Evolutionary conservation across 257 asterid genomes (phyloP).

Genomic region (Solanum chilense): DNA sequence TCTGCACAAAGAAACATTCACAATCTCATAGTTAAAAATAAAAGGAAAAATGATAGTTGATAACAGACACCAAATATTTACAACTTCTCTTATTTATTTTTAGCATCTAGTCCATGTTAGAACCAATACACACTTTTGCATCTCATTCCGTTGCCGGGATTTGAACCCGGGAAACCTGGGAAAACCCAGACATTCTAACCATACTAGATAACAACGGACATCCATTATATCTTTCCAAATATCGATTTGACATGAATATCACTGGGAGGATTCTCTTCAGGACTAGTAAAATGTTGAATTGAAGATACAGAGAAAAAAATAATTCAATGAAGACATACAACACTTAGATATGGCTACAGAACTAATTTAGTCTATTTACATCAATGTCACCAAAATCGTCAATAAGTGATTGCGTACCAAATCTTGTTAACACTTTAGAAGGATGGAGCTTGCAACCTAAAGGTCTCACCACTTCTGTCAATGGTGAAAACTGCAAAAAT

Average conservation of each 20-base stretch:
- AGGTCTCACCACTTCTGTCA: not conserved
- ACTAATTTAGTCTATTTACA: not conserved
- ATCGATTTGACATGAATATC: not conserved
- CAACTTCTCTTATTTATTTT: not conserved
- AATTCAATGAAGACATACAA: not conserved
- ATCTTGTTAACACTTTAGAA: not conserved
- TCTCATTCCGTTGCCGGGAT: constrained; percentile 30
- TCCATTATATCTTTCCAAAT: not conserved
- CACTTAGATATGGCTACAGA: not conserved
- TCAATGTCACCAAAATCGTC: not conserved
- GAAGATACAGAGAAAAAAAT: not conserved
- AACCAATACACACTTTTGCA: not conserved
- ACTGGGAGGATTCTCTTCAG: not conserved
- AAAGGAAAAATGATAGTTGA: not conserved
- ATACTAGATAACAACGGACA: constrained; percentile 29
- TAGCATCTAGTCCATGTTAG: not conserved
- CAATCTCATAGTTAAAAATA: not conserved
- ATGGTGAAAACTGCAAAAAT: not conserved
- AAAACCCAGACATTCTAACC: constrained; percentile 27
- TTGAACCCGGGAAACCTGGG: constrained; percentile 36
- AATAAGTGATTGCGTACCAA: not conserved
- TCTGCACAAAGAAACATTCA: constrained; percentile 30
- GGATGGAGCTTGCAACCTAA: not conserved
- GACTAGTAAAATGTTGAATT: not conserved
- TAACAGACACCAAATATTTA: not conserved